These are phyloP conservation scores for Moniliella sp. DNA, from an alignment of 1,284 basidiomycete genomes.

Conservation along the genomic window DNA sequence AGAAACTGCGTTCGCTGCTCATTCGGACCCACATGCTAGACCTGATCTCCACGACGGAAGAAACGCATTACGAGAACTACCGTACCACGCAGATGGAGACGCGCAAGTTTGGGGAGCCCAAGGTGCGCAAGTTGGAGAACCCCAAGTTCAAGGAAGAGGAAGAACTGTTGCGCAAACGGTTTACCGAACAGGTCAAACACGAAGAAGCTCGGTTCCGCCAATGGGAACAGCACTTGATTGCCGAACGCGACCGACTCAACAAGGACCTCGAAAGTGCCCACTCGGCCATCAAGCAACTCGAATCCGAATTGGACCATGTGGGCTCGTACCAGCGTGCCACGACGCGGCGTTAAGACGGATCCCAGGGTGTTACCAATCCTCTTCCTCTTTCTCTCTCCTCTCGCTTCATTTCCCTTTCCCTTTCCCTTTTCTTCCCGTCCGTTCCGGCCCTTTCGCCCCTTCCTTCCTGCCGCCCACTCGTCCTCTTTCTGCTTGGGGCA, in stretches of 20 bases:
- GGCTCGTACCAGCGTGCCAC: no score
- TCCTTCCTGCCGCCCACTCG: no score
- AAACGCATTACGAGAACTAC: constrained; percentile 92
- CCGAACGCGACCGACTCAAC: constrained; percentile 31
- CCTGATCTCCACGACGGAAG: constrained; percentile 82
- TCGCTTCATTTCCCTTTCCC: no score
- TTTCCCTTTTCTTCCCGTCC: no score
- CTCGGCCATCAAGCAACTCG: constrained; percentile 26
- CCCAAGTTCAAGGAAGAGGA: constrained; percentile 99
- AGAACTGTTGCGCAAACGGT: constrained; percentile 78
- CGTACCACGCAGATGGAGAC: constrained; percentile 99
- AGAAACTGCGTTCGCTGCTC: constrained; percentile 79
- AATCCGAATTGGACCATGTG: constrained; percentile 14
- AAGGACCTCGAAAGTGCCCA: constrained; percentile 33
- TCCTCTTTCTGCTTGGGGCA: no score
- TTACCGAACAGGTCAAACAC: constrained; percentile 98
- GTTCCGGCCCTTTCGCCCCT: no score
- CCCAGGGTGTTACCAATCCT: no score
- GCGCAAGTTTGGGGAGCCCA: constrained; percentile 91
- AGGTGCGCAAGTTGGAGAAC: constrained; percentile 95
- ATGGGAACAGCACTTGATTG: constrained; percentile 69
- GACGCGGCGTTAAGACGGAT: no score
- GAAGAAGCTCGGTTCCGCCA: constrained; percentile 93
- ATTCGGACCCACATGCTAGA: constrained; percentile 98
- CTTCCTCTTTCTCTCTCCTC: no score